phyloP scores from a whole-genome alignment of 768 basidiomycete species.

The Mycena galericulata region DNA sequence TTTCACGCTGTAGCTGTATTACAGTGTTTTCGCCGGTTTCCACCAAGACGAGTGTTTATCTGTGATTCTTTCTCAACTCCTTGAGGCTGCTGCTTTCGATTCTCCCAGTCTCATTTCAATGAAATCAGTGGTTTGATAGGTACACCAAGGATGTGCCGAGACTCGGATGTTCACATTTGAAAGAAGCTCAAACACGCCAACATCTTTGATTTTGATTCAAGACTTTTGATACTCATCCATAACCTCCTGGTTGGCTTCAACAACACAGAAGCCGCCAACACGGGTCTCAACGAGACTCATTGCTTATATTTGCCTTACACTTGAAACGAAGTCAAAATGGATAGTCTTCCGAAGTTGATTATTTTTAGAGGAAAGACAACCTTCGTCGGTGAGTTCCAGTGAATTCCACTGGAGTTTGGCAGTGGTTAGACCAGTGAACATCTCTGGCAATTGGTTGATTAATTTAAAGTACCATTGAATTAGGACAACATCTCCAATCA shows the following conservation, averaged over 20 bases:
- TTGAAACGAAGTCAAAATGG: background rate
- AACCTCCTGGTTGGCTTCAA: background rate
- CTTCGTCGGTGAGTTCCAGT: background rate
- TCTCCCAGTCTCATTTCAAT: background rate
- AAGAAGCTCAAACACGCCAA: background rate
- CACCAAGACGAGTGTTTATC: background rate
- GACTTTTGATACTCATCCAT: background rate
- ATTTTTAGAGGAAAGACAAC: conserved; percentile 5
- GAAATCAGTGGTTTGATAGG: too few relatives aligned
- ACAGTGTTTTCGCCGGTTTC: background rate
- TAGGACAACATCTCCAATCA: background rate
- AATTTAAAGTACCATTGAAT: background rate
- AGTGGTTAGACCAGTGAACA: background rate
- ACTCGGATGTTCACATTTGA: background rate
- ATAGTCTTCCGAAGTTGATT: conserved; percentile 5
- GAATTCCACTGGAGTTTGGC: background rate
- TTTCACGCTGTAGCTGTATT: conserved; percentile 1
- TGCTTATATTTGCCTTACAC: background rate
- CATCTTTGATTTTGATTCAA: too few relatives aligned
- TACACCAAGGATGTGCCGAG: background rate
- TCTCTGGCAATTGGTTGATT: background rate
- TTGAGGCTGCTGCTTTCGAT: background rate
- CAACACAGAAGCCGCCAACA: background rate
- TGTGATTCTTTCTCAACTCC: background rate
- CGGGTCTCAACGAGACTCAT: background rate